Evolutionary conservation across 495 filamentous ascomycete species (phyloP).

Genomic region (Trichodelitschia bisporula): DNA sequence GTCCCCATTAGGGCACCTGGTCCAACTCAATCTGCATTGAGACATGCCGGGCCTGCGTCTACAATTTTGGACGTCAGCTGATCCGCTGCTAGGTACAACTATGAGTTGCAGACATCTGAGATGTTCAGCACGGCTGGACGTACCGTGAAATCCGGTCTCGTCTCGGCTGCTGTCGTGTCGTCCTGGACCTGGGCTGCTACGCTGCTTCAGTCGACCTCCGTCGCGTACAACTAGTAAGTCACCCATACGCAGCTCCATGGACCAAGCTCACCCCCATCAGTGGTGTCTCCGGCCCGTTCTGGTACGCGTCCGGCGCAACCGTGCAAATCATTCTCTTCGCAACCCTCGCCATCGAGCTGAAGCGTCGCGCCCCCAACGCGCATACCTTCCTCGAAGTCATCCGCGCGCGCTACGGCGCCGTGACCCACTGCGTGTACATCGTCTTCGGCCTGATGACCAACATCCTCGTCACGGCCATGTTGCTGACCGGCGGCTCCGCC

Average conservation of each 20-base stretch:
- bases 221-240: slow-evolving; percentile 51
- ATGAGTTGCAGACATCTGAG: slow-evolving; percentile 81
- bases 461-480: slow-evolving; percentile 18
- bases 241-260: background rate
- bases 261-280: slow-evolving; percentile 20
- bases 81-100: slow-evolving; percentile 36
- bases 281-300: slow-evolving; percentile 24
- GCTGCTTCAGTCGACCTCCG: slow-evolving; percentile 51
- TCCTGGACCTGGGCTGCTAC: slow-evolving; percentile 86
- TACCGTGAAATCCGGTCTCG: slow-evolving; percentile 77
- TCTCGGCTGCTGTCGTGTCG: slow-evolving; percentile 76
- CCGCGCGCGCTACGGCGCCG: slow-evolving; percentile 22
- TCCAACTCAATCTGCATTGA: too few relatives aligned
- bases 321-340: slow-evolving; percentile 55
- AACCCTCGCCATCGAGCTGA: slow-evolving; percentile 75
- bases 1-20: too few relatives aligned
- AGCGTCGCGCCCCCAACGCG: slow-evolving; percentile 35
- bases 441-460: slow-evolving; percentile 21
- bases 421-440: slow-evolving; percentile 21
- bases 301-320: slow-evolving; percentile 20
- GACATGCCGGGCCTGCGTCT: too few relatives aligned
- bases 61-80: too few relatives aligned
- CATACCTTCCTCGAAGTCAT: slow-evolving; percentile 27
- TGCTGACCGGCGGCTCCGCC: slow-evolving; percentile 19
- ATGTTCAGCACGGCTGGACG: slow-evolving; percentile 87